Evolutionary conservation across 805 yeast species (phyloP).

Genomic region (Metschnikowia corniflorae): DNA sequence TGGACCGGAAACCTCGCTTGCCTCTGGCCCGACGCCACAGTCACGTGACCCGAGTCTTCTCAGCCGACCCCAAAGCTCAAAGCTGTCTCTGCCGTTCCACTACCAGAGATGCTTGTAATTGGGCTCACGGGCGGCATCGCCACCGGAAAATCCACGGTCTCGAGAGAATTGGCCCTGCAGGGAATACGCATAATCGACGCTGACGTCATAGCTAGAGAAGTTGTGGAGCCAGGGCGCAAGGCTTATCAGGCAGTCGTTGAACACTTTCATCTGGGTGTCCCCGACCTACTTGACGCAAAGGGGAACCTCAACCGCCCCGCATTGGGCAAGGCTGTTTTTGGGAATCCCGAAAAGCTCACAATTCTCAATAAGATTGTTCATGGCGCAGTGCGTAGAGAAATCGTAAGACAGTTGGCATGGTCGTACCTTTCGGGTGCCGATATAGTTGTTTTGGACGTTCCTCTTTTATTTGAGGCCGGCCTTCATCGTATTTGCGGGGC

Average conservation of each 20-base stretch:
- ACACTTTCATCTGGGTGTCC: constrained; percentile 54
- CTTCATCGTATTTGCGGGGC: constrained; percentile 69
- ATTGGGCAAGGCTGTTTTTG: constrained; percentile 77
- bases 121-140: constrained; percentile 99
- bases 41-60: no score
- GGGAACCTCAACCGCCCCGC: constrained; percentile 61
- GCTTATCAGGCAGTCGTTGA: constrained; percentile 66
- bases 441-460: constrained; percentile 81
- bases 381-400: constrained; percentile 75
- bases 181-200: constrained; percentile 75
- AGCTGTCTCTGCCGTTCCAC: no score
- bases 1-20: no score
- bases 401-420: constrained; percentile 50
- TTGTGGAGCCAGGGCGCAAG: constrained; percentile 73
- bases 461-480: constrained; percentile 79
- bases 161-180: constrained; percentile 51
- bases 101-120: constrained; percentile 83
- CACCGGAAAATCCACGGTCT: constrained; percentile 93
- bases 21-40: no score
- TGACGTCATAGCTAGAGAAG: constrained; percentile 80
- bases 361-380: constrained; percentile 76
- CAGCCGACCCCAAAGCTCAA: no score
- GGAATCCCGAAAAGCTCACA: constrained; percentile 53
- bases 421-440: constrained; percentile 57
- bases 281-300: constrained; percentile 45